A percentile compares a stretch with the other conserved stretches of the same genome.
Conservation (phyloP, 305 asterid genomes). For the Fraxinus ornus region DNA sequence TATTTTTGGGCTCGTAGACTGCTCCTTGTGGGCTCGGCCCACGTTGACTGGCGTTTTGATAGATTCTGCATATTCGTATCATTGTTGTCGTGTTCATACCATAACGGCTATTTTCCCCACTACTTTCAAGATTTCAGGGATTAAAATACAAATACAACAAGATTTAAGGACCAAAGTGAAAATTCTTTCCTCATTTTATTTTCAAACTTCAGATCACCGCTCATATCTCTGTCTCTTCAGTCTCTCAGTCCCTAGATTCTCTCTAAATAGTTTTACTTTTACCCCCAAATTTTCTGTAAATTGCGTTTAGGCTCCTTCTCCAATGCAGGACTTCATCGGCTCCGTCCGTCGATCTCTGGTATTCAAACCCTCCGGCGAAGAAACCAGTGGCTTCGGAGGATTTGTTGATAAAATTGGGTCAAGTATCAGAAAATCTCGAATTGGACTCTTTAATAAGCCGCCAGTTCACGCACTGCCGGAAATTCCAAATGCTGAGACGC, state of each 20-base stretch:
- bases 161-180: conserved; percentile 21
- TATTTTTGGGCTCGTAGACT: background rate
- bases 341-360: conserved; percentile 92
- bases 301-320: conserved; percentile 21
- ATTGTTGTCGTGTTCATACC: background rate
- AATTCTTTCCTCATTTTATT: conserved; percentile 34
- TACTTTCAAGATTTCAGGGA: conserved; percentile 31
- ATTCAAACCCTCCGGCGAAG: conserved; percentile 70
- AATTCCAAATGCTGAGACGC: conserved; percentile 31
- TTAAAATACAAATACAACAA: conserved; percentile 8
- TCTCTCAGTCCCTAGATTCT: conserved; percentile 32
- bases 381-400: conserved; percentile 65
- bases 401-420: conserved; percentile 88
- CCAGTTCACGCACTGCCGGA: conserved; percentile 68
- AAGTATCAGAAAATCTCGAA: conserved; percentile 79
- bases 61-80: background rate
- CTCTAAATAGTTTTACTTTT: conserved; percentile 7
- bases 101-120: conserved; percentile 32
- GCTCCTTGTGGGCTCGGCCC: background rate
- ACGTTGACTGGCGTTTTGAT: background rate
- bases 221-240: conserved; percentile 31
- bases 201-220: conserved; percentile 37
- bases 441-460: conserved; percentile 71
- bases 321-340: conserved; percentile 88
- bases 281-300: conserved; percentile 6